Evolutionary conservation across 75 land plant genomes (phyloP).

Genomic region (Picea glauca): DNA sequence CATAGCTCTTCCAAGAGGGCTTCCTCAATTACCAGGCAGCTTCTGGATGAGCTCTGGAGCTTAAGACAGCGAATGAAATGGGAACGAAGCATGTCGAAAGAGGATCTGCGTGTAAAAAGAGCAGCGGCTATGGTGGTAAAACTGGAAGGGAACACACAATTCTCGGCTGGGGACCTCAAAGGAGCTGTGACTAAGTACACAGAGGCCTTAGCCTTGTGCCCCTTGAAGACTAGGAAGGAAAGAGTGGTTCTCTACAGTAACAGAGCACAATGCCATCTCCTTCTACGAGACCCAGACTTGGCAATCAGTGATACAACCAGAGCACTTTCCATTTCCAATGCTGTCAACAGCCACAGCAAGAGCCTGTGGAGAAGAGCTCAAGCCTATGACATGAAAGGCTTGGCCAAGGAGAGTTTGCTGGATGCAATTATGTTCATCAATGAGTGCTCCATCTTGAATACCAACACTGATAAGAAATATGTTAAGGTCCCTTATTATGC

Average conservation of each 20-base stretch:
- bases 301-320: constrained; percentile 73
- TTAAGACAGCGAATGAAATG: constrained; percentile 21
- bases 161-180: constrained; percentile 43
- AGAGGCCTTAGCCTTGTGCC: constrained; percentile 59
- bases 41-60: constrained; percentile 22
- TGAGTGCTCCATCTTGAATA: constrained; percentile 14
- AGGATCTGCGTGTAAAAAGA: constrained; percentile 34
- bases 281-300: constrained; percentile 38
- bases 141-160: constrained; percentile 53
- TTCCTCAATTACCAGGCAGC: constrained; percentile 10
- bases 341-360: constrained; percentile 53
- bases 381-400: constrained; percentile 75
- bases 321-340: constrained; percentile 51
- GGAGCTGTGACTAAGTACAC: constrained; percentile 43
- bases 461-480: constrained; percentile 9
- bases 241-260: constrained; percentile 76
- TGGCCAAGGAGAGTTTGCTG: constrained; percentile 73
- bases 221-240: constrained; percentile 46
- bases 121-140: constrained; percentile 30
- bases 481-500: constrained; percentile 52
- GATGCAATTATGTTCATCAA: constrained; percentile 67
- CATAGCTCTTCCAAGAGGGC: constrained; percentile 2
- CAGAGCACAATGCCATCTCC: constrained; percentile 67
- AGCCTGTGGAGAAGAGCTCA: constrained; percentile 85
- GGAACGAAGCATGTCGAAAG: constrained; percentile 38